A percentile compares a stretch with the other conserved stretches of the same genome.
phyloP scores from a whole-genome alignment of 2,329 filamentous ascomycete species.

The Colletotrichum sp. region DNA sequence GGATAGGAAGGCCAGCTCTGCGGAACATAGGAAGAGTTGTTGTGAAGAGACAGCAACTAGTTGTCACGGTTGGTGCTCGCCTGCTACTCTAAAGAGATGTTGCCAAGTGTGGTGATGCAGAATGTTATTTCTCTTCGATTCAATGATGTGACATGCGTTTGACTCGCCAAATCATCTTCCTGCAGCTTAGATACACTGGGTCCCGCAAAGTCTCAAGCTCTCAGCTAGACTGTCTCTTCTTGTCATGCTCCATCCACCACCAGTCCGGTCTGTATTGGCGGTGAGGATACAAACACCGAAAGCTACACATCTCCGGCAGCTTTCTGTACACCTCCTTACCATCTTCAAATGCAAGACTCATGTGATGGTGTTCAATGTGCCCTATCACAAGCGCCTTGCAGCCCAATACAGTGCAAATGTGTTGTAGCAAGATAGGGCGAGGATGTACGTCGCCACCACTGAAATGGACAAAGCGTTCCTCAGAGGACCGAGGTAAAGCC shows the following conservation, averaged over 20 bases:
- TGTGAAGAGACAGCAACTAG: background rate
- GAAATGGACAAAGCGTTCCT: background rate
- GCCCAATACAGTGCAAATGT: background rate
- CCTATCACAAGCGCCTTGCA: background rate
- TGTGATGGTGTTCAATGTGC: background rate
- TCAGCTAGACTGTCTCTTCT: background rate
- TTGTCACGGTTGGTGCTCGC: background rate
- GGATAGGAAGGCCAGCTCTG: background rate
- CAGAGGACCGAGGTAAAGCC: background rate
- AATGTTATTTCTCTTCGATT: background rate
- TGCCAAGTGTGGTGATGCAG: background rate
- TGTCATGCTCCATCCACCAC: background rate
- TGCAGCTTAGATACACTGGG: background rate
- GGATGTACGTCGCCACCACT: background rate
- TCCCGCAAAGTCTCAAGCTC: rapidly evolving
- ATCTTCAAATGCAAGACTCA: background rate
- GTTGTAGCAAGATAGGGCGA: too few relatives aligned
- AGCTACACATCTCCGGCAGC: background rate
- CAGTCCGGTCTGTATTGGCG: too few relatives aligned
- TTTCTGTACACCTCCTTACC: background rate
- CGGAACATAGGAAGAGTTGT: background rate
- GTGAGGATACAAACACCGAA: background rate
- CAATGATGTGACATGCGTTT: background rate
- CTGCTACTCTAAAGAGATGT: background rate
- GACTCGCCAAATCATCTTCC: background rate